These are phyloP conservation scores for Trifolium subterraneum DNA, from an alignment of 306 rosid species.

Conservation along the genomic window DNA sequence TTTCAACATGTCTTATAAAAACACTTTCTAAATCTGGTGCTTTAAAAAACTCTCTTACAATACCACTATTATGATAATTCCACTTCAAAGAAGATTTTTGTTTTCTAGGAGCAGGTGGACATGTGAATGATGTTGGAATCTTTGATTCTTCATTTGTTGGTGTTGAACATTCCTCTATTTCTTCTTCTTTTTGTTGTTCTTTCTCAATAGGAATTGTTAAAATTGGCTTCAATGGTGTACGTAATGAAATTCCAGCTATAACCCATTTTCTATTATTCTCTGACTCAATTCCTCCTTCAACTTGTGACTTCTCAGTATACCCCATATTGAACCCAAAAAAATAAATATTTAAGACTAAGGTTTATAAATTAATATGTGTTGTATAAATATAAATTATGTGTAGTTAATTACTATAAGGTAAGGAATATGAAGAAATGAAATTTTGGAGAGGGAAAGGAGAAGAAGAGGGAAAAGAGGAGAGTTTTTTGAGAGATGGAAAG, in stretches of 20 bases:
- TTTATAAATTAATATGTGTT: not conserved
- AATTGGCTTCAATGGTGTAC: constrained; percentile 70
- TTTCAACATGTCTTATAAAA: constrained; percentile 62
- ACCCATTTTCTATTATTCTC: constrained; percentile 60
- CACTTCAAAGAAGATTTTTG: constrained; percentile 60
- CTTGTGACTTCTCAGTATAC: constrained; percentile 55
- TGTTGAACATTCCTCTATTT: constrained; percentile 53
- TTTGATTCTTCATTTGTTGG: constrained; percentile 69
- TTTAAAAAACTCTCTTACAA: constrained; percentile 59
- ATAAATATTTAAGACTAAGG: not conserved
- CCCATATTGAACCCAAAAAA: constrained; percentile 52
- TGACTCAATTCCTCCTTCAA: constrained; percentile 53
- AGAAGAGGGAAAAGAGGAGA: not conserved
- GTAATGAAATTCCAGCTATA: constrained; percentile 66
- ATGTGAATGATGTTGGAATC: constrained; percentile 57
- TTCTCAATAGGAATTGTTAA: constrained; percentile 43
- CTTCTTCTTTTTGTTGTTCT: constrained; percentile 4
- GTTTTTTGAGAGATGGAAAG: constrained; percentile 8
- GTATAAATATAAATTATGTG: not conserved
- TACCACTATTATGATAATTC: constrained; percentile 43
- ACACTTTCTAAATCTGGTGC: constrained; percentile 80
- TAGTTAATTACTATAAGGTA: not conserved
- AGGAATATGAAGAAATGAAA: constrained; percentile 3
- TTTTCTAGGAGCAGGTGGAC: constrained; percentile 88
- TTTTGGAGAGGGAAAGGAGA: constrained; percentile 49